phyloP scores from a whole-genome alignment of 805 yeast species.

The Spathaspora boniae region DNA sequence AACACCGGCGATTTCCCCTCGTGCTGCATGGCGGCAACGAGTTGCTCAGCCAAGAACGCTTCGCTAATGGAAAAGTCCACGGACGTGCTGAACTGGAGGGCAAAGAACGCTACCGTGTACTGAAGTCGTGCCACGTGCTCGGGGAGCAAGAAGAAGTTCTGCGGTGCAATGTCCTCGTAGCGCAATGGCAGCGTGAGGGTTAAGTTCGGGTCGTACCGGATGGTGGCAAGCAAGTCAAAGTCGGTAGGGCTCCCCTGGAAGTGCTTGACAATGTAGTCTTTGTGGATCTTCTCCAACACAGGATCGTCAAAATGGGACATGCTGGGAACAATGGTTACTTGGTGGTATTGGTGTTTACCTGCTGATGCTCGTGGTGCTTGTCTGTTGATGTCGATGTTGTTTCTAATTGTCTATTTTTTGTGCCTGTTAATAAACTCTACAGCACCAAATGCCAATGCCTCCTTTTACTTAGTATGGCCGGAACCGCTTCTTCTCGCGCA shows the following conservation, averaged over 20 bases:
- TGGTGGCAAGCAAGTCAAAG: constrained; percentile 64
- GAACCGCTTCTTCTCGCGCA: constrained; percentile 80
- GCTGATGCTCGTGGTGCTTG: too few relatives aligned
- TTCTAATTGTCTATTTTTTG: background rate
- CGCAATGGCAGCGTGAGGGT: constrained; percentile 23
- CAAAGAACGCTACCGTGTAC: constrained; percentile 52
- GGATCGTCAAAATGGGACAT: too few relatives aligned
- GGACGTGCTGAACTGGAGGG: constrained; percentile 9
- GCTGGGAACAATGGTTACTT: background rate
- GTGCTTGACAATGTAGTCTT: constrained; percentile 1
- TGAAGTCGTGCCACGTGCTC: constrained; percentile 62
- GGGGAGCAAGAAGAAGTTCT: constrained; percentile 57
- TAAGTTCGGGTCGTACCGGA: constrained; percentile 70
- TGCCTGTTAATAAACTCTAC: constrained; percentile 8
- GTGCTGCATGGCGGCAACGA: constrained; percentile 24
- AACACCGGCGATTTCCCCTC: constrained; percentile 18
- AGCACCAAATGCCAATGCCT: constrained; percentile 6
- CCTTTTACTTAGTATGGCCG: constrained; percentile 60
- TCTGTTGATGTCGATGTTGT: too few relatives aligned
- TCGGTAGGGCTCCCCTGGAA: constrained; percentile 16
- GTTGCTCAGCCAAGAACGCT: constrained; percentile 34
- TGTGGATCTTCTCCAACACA: too few relatives aligned
- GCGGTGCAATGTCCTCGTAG: constrained; percentile 19
- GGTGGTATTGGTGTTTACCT: constrained; percentile 2
- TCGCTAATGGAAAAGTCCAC: constrained; percentile 40